Evolutionary conservation across 2,329 filamentous ascomycete species (phyloP).

Genomic region (Trichoderma sp.): DNA sequence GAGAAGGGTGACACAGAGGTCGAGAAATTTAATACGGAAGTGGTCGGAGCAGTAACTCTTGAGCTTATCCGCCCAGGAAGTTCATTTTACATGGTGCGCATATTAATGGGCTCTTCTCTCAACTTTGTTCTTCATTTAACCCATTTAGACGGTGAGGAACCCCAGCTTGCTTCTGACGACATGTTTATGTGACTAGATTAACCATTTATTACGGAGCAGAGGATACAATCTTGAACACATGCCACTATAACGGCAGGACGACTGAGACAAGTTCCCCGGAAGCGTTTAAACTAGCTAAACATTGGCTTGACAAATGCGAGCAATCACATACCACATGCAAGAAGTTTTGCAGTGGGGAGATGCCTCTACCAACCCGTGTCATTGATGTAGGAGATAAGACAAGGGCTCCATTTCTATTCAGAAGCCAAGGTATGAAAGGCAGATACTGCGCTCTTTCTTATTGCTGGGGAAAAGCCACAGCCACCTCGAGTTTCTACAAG

Average conservation of each 20-base stretch:
- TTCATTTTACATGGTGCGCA: neutral
- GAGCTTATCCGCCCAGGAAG: neutral
- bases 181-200: neutral
- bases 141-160: neutral
- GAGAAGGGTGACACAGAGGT: neutral
- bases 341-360: neutral
- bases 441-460: neutral
- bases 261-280: neutral
- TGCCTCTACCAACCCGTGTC: neutral
- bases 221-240: neutral
- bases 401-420: neutral
- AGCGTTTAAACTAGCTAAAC: neutral
- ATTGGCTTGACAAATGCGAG: neutral
- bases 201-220: neutral
- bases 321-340: neutral
- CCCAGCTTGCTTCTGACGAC: neutral
- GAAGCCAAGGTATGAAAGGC: neutral
- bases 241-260: neutral
- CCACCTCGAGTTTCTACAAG: neutral
- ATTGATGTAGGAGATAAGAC: neutral
- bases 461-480: neutral
- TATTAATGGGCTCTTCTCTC: neutral
- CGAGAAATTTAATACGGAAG: neutral
- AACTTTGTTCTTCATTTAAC: neutral
- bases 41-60: neutral